Conservation (phyloP, 2,329 filamentous ascomycete genomes). For the Conoideocrella luteorostrata region DNA sequence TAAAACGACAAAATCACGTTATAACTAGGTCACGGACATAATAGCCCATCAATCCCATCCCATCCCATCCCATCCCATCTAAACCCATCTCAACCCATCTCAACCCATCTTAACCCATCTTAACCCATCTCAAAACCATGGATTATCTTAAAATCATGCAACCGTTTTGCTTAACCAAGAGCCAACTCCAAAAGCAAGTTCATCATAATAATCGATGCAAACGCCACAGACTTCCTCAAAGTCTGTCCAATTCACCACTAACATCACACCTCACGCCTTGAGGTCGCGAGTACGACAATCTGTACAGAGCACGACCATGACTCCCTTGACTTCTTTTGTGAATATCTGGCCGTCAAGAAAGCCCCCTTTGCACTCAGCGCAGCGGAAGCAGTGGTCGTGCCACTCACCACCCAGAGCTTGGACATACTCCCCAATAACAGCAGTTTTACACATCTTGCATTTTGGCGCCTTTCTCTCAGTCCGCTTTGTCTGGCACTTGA, state of each 20-base stretch:
- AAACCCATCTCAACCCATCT: no score
- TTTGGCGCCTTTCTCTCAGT: conserved; percentile 84
- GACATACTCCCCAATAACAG: conserved; percentile 85
- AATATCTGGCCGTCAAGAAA: conserved; percentile 63
- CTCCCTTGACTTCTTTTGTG: conserved; percentile 45
- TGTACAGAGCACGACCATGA: conserved; percentile 54
- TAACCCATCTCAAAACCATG: background rate
- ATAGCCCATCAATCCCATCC: no score
- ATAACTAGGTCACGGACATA: no score
- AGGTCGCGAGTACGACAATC: conserved; percentile 53
- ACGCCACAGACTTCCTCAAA: background rate
- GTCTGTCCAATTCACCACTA: background rate
- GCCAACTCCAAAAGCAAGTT: conserved; percentile 5
- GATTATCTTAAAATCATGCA: background rate
- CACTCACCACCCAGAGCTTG: conserved; percentile 86
- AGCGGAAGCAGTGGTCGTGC: conserved; percentile 90
- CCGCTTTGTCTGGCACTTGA: conserved; percentile 84
- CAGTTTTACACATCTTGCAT: conserved; percentile 75
- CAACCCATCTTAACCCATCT: background rate
- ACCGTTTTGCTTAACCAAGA: background rate
- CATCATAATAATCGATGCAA: background rate
- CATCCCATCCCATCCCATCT: no score
- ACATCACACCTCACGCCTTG: conserved; percentile 36
- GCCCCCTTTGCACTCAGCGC: conserved; percentile 53
- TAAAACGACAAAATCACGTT: no score